Evolutionary conservation across 2,329 filamentous ascomycete species (phyloP).

Genomic region (Xylariaceae sp.): DNA sequence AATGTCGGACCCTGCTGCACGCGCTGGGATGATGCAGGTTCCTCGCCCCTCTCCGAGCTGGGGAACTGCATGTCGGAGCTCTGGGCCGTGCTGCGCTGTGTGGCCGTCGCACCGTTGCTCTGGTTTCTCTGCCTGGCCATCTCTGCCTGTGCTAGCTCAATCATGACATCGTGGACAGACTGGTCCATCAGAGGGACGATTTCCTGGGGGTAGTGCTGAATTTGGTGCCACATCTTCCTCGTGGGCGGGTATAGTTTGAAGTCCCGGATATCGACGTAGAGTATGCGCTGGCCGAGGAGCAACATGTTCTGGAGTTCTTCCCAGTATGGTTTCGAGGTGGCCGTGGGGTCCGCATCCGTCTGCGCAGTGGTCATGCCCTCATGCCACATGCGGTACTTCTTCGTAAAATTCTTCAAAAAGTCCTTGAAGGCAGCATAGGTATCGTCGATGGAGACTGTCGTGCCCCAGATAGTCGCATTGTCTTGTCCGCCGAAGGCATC

Average conservation of each 20-base stretch:
- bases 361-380: conserved; percentile 79
- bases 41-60: conserved; percentile 68
- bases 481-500: conserved; percentile 78
- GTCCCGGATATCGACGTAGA: conserved; percentile 86
- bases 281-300: conserved; percentile 71
- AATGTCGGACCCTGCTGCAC: conserved; percentile 51
- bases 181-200: conserved; percentile 97
- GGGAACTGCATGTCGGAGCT: conserved; percentile 75
- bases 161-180: conserved; percentile 85
- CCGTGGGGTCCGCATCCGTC: conserved; percentile 61
- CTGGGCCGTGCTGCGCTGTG: conserved; percentile 51
- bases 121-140: conserved; percentile 59
- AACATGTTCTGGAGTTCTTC: conserved; percentile 88
- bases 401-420: conserved; percentile 85
- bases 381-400: conserved; percentile 88
- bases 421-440: conserved; percentile 84
- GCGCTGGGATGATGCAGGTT: conserved; percentile 37
- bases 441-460: conserved; percentile 89
- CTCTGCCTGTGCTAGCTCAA: conserved; percentile 78
- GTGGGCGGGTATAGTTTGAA: conserved; percentile 90
- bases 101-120: conserved; percentile 33
- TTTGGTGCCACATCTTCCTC: conserved; percentile 89
- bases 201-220: conserved; percentile 91
- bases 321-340: conserved; percentile 76
- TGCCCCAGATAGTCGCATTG: conserved; percentile 89